Base-by-base conservation (phyloP, 2,329 filamentous ascomycete species). In the Corinectria fuckeliana region DNA sequence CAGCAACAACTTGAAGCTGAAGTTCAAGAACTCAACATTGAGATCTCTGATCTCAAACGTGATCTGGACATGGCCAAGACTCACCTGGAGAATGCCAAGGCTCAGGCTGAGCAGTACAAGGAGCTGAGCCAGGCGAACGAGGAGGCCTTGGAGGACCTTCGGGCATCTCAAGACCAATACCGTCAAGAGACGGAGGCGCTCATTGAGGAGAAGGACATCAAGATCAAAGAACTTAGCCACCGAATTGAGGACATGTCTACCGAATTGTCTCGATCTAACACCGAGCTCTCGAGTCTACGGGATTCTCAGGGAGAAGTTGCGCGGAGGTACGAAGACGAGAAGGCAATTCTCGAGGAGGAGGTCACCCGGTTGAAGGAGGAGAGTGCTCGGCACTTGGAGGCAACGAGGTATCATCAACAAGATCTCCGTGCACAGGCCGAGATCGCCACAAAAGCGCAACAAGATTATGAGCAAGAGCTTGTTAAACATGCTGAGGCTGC, bases 401-500 rank as follows among this genome's bases (percentile, higher is more conserved):
- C 93, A 49, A 88, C 92, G 28, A 88, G 91, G 65, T 92, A 91
- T 72, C 91, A 97, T 72, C 92, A 96, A 72, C 91, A 96, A 69
- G 93, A 98, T 69, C 86, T 98, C 39, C 93, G 95, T 62, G 89
- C 92, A 0, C 95, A 99, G 75, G 93, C 94, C 25, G 91, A 96
- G 42, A 98, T 99, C 70, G 93, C 95, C 2, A 89, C 92, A 52
- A 91, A 92, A 74, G 93, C 95, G 3, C 95, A 99, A 74, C 90
- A 96, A 72, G 93, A 95, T 67, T 99, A 99, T 72, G 96, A 99
- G 75, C 89, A 89, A 63, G 95, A 99, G 75, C 84, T 99, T 10
- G 86, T 97, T 70, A 97, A 95, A 79, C 95, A 99, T 76, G 94
- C 93, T 2, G 92, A 97, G 66, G 95, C 94, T n/a, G 92, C 94